Base-by-base conservation (phyloP, 2,329 filamentous ascomycete species). In the Apiospora arundinis region DNA sequence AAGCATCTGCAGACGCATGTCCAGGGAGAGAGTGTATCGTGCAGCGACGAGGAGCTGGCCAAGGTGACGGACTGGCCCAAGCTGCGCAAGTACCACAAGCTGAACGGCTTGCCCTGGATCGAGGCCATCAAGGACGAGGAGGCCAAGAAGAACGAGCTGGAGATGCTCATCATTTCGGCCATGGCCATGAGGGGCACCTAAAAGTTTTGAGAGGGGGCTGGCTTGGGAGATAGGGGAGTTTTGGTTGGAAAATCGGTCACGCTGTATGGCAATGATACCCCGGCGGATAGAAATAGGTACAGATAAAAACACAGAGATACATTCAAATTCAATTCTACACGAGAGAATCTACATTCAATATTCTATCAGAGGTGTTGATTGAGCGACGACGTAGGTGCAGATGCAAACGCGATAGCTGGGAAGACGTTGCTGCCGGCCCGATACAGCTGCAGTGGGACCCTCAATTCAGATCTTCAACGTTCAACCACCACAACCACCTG, bases 41-140 rank as follows among this genome's bases (percentile, higher is more conserved):
- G 94, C 71, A 87, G 88, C 0, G 92, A 97, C 76, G 87, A 87
- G 5, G 85, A 84, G n/a, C 81, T 97, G 25, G 80, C 82, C 0
- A 77, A 81, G 0, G 82, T 89, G 37, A 88, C 91, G 1, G 93
- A 97, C 78, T 80, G 92, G 76, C 80, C 84, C 28, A 92, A 91
- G 78, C 88, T 98, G 44, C 90, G 89, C 78, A 98, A 97, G 83
- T 91, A 93, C 74, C 98, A 98, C 82, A 97, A 97, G 80, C 83
- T 98, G 42, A 92, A 92, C 73, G 85, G 87, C 9, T 79, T 89
- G n/a, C 82, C 84, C 66, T 87, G 85, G 75, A 77, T 90, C 2
- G 83, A 87, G 63, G 80, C 81, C 23, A 80, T 85, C 11, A 82
- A 82, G 73, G 83, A 87, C 70, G 81, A 85, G 32, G 74, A 76